A percentile compares a stretch with the other conserved stretches of the same genome.
These are phyloP conservation scores for Zymoseptoria tritici DNA, from an alignment of 2,329 filamentous ascomycete genomes.

Conservation along the genomic window DNA sequence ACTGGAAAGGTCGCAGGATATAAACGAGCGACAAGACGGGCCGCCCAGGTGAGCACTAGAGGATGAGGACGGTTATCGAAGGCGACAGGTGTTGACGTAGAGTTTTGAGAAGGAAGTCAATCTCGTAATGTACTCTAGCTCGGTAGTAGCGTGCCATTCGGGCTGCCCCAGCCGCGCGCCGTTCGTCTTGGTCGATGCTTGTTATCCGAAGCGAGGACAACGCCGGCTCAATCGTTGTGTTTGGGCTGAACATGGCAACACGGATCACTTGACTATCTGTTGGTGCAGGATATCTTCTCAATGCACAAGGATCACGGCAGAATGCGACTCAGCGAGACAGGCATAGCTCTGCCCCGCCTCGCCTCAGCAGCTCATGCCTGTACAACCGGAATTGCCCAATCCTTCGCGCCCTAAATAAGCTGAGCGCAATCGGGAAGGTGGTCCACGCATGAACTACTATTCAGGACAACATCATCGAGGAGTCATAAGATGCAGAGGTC, in stretches of 20 bases:
- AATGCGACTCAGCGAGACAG: background rate
- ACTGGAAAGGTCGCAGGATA: background rate
- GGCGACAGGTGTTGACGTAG: background rate
- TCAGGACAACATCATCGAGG: background rate
- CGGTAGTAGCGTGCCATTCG: background rate
- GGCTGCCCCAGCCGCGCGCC: background rate
- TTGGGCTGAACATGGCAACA: background rate
- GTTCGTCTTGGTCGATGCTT: background rate
- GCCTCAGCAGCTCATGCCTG: background rate
- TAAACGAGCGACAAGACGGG: background rate
- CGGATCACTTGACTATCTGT: background rate
- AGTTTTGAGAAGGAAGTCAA: background rate
- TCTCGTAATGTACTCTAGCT: background rate
- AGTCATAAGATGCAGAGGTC: background rate
- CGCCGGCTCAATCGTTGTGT: background rate
- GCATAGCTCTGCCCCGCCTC: background rate
- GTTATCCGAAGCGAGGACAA: background rate
- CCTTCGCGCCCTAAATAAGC: background rate
- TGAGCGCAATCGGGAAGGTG: background rate
- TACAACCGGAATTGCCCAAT: background rate
- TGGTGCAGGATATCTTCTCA: background rate
- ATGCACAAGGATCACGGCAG: background rate
- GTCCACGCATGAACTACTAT: background rate
- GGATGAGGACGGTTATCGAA: background rate
- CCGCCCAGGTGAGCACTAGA: background rate